Evolutionary conservation across 257 asterid genomes (phyloP).

Genomic region (Jaltomata sinuosa): DNA sequence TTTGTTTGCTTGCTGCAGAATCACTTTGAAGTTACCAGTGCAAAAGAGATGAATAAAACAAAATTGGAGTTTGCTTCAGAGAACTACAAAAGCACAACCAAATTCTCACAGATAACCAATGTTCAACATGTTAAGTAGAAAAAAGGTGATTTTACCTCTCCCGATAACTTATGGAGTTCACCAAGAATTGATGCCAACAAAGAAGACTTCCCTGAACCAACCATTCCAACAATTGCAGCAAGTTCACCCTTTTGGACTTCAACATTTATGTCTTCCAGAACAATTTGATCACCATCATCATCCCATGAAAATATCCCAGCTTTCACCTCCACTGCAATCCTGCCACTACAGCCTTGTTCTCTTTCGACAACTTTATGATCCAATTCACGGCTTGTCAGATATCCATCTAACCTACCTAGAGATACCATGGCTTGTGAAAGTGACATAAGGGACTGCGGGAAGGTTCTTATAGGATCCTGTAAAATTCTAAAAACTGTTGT

Average conservation of each 20-base stretch:
- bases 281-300: conserved; percentile 29
- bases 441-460: conserved; percentile 55
- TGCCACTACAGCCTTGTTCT: conserved; percentile 25
- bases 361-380: conserved; percentile 31
- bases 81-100: background rate
- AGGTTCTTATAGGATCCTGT: conserved; percentile 55
- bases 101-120: background rate
- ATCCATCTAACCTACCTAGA: conserved; percentile 48
- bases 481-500: conserved; percentile 49
- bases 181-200: conserved; percentile 62
- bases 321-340: conserved; percentile 37
- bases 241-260: conserved; percentile 62
- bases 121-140: background rate
- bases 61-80: background rate
- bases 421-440: conserved; percentile 52
- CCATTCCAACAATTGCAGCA: conserved; percentile 75
- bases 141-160: conserved; percentile 32
- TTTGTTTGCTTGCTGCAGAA: background rate
- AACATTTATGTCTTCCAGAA: conserved; percentile 29
- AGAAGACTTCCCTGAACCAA: conserved; percentile 80
- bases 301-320: conserved; percentile 59
- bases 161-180: conserved; percentile 52
- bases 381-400: conserved; percentile 42
- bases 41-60: background rate
- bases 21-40: background rate